These are phyloP conservation scores for Taxillus chinensis DNA, from an alignment of 164 flowering plant genomes.

Conservation along the genomic window DNA sequence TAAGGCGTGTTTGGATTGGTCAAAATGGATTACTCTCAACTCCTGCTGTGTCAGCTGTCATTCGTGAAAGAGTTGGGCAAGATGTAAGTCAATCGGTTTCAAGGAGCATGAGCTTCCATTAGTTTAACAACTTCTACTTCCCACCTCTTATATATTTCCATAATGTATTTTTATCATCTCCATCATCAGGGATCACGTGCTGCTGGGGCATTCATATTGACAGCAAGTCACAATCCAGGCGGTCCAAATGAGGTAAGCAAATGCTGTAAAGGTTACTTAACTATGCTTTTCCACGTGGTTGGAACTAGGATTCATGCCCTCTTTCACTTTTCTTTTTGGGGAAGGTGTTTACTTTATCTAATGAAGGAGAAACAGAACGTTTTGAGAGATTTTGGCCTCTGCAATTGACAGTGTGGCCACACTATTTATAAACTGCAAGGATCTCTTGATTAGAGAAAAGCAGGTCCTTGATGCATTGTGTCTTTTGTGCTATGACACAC, in stretches of 20 bases:
- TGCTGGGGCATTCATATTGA: slow-evolving; percentile 84
- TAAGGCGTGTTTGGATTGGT: slow-evolving; percentile 88
- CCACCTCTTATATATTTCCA: neutral
- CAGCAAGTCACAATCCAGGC: slow-evolving; percentile 99
- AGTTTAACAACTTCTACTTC: neutral
- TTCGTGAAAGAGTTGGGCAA: slow-evolving; percentile 81
- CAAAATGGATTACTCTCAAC: slow-evolving; percentile 87
- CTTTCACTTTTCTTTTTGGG: too few relatives aligned
- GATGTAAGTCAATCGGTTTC: slow-evolving; percentile 47
- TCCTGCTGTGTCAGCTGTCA: slow-evolving; percentile 97
- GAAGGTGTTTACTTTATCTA: too few relatives aligned
- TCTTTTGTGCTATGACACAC: too few relatives aligned
- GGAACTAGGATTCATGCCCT: too few relatives aligned
- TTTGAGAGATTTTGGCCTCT: too few relatives aligned
- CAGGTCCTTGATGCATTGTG: too few relatives aligned
- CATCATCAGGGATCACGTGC: slow-evolving; percentile 74
- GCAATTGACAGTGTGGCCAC: too few relatives aligned
- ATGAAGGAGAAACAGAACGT: too few relatives aligned
- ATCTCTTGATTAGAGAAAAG: too few relatives aligned
- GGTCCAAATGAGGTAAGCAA: slow-evolving; percentile 82
- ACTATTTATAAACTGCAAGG: too few relatives aligned
- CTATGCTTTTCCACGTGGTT: too few relatives aligned
- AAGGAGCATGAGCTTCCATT: slow-evolving; percentile 1
- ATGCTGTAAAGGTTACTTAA: neutral
- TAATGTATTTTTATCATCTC: neutral